Evolutionary conservation across 768 basidiomycete species (phyloP).

Genomic region (Rubroboletus pulcherrimus): DNA sequence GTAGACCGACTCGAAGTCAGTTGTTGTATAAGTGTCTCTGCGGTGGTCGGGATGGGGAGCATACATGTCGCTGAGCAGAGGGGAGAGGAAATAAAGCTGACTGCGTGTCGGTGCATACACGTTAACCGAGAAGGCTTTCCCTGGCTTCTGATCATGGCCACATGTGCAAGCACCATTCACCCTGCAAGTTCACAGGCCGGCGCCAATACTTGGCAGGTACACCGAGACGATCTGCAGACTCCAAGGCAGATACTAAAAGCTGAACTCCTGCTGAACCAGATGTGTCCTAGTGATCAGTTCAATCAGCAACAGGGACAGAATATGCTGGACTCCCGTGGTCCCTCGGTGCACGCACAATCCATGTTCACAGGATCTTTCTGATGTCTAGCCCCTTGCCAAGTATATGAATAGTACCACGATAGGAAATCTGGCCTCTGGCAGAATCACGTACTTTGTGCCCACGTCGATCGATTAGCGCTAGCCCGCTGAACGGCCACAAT

Average conservation of each 20-base stretch:
- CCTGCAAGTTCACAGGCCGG: not conserved
- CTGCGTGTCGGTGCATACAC: not conserved
- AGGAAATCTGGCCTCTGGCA: not conserved
- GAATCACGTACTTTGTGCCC: constrained; percentile 6
- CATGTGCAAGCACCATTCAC: not conserved
- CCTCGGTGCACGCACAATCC: not conserved
- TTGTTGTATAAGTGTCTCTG: constrained; percentile 7
- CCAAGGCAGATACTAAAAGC: not conserved
- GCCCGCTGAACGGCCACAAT: not conserved
- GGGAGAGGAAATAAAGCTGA: not conserved
- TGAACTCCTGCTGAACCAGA: not conserved
- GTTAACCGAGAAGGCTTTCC: not conserved
- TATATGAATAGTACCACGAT: not conserved
- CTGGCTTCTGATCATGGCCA: constrained; percentile 4
- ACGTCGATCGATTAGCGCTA: not conserved
- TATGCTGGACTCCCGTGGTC: not conserved
- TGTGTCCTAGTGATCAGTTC: not conserved
- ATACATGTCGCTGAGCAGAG: constrained; percentile 5
- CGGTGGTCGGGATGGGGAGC: not conserved
- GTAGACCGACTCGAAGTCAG: constrained; percentile 22
- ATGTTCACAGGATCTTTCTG: not conserved
- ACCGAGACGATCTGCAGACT: not conserved
- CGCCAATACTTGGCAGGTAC: not conserved
- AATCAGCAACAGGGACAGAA: not conserved
- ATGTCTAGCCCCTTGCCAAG: not conserved